These are phyloP conservation scores for Apophysomyces sp. DNA, from an alignment of 371 early-diverging fungal species.

Conservation along the genomic window DNA sequence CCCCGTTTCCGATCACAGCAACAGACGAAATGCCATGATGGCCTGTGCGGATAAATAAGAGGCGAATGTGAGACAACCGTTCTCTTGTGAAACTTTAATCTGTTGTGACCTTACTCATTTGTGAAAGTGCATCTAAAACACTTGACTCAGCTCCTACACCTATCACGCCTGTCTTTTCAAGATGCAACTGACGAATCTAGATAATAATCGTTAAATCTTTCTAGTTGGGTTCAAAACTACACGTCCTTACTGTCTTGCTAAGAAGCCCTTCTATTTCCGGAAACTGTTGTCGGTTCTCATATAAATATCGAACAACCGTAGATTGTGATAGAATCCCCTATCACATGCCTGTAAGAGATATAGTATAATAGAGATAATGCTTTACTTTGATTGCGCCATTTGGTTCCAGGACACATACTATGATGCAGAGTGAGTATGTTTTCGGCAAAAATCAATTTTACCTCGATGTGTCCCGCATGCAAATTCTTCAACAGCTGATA, in stretches of 20 bases:
- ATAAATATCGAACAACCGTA: constrained; percentile 64
- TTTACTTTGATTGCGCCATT: constrained; percentile 42
- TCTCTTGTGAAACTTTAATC: background rate
- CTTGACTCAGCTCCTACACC: constrained; percentile 50
- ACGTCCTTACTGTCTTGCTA: constrained; percentile 40
- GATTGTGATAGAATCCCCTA: constrained; percentile 83
- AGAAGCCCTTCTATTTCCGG: constrained; percentile 34
- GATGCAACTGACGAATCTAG: constrained; percentile 50
- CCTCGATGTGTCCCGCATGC: constrained; percentile 77
- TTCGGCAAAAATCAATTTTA: no score
- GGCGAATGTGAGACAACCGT: background rate
- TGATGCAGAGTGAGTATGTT: background rate
- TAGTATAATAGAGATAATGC: background rate
- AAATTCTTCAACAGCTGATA: constrained; percentile 74
- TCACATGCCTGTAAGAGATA: background rate
- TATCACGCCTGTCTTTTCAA: constrained; percentile 55
- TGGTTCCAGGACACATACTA: constrained; percentile 63
- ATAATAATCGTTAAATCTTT: background rate
- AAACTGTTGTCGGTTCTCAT: constrained; percentile 43
- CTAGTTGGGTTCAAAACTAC: background rate
- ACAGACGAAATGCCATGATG: constrained; percentile 62
- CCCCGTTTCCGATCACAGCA: constrained; percentile 58
- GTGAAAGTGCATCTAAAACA: constrained; percentile 57
- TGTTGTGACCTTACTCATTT: constrained; percentile 49
- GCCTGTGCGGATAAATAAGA: constrained; percentile 25